Conservation (phyloP, 2,329 filamentous ascomycete genomes). For the Myriosclerotinia scirpicola region DNA sequence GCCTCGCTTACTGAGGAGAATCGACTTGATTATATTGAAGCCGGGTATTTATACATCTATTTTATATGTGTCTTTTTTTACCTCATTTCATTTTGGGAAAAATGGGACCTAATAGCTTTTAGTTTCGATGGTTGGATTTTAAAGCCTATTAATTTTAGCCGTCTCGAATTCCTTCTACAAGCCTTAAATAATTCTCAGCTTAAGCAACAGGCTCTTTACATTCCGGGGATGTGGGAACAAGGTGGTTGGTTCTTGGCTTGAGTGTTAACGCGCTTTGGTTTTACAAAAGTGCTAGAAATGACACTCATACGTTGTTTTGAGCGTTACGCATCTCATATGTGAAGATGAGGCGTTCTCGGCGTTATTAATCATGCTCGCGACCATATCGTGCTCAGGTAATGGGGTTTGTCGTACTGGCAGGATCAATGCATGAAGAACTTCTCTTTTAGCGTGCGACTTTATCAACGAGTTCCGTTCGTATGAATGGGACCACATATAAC, state of each 20-base stretch:
- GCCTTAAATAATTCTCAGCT: slow-evolving; percentile 64
- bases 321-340: neutral
- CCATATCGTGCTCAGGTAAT: no score
- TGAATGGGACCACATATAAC: no score
- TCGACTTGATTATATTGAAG: slow-evolving; percentile 66
- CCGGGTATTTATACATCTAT: slow-evolving; percentile 29
- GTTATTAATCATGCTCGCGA: no score
- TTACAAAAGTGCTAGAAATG: neutral
- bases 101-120: slow-evolving; percentile 34
- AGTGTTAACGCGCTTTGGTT: neutral
- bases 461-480: no score
- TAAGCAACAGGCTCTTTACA: slow-evolving; percentile 63
- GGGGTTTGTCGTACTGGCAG: no score
- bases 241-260: slow-evolving; percentile 72
- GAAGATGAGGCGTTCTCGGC: neutral
- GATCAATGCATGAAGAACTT: no score
- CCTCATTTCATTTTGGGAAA: neutral
- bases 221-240: slow-evolving; percentile 72
- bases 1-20: slow-evolving; percentile 75
- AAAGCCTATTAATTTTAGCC: slow-evolving; percentile 80
- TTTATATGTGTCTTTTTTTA: neutral
- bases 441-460: no score
- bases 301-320: neutral
- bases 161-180: slow-evolving; percentile 65
- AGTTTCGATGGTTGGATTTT: slow-evolving; percentile 92